Conservation (phyloP, 495 filamentous ascomycete genomes). For the Bombardia bombarda region DNA sequence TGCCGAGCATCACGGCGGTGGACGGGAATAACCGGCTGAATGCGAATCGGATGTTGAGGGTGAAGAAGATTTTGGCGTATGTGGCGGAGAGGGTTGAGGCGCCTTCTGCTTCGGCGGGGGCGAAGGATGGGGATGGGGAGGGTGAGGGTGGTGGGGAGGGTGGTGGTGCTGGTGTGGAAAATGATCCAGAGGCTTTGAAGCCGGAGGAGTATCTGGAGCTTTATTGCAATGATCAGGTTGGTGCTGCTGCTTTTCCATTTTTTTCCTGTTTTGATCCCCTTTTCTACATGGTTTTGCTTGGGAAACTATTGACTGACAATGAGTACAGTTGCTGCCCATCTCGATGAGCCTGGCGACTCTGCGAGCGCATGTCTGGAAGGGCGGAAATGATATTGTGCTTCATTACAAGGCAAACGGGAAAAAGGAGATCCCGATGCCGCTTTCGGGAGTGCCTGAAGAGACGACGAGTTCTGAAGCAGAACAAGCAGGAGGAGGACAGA, state of each 20-base stretch:
- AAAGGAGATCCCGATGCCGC: constrained; percentile 44
- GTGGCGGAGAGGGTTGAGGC: constrained; percentile 86
- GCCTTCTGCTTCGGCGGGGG: constrained; percentile 1
- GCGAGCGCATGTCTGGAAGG: constrained; percentile 85
- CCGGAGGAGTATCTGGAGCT: constrained; percentile 91
- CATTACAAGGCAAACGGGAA: constrained; percentile 86
- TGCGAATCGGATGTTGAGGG: constrained; percentile 91
- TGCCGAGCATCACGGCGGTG: constrained; percentile 60
- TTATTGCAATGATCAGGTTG: constrained; percentile 85
- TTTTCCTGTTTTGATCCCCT: constrained; percentile 8
- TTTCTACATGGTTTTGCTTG: constrained; percentile 2
- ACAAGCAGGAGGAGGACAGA: constrained; percentile 1
- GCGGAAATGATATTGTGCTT: constrained; percentile 79
- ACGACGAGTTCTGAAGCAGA: no score
- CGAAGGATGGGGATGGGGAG: background rate
- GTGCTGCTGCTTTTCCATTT: no score
- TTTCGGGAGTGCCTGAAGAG: constrained; percentile 2
- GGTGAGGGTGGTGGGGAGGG: constrained; percentile 42
- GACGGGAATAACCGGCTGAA: constrained; percentile 82
- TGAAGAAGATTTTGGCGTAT: constrained; percentile 91
- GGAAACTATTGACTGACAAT: constrained; percentile 10
- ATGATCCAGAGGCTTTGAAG: constrained; percentile 55
- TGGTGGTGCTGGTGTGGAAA: background rate
- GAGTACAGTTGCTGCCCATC: constrained; percentile 36
- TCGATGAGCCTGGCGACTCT: constrained; percentile 91